Percentiles rank a stretch among this genome's conserved stretches.
These are phyloP conservation scores for Daldinia concentrica DNA, from an alignment of 495 filamentous ascomycete species.

Conservation along the genomic window DNA sequence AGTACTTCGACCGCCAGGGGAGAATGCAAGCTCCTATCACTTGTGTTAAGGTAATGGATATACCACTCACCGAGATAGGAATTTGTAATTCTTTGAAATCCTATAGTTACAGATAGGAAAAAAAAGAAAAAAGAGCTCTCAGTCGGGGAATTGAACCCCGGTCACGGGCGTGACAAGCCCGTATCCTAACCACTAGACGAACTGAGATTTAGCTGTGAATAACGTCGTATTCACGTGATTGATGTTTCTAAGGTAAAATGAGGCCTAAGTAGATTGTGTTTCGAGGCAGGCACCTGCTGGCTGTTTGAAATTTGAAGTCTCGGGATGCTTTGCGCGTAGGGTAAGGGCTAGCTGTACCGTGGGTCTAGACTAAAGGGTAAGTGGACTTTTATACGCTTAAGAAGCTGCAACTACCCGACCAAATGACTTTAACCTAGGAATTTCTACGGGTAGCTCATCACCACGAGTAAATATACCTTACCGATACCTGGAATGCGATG, in stretches of 20 bases:
- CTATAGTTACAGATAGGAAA: background rate
- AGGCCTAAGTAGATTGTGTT: background rate
- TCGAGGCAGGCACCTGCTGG: background rate
- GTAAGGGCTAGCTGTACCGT: constrained; percentile 1
- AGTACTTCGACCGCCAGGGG: no score
- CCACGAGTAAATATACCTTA: background rate
- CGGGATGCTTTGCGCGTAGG: background rate
- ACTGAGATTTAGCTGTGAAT: constrained; percentile 9
- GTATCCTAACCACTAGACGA: constrained; percentile 39
- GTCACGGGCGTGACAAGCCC: constrained; percentile 43
- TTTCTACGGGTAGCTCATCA: no score
- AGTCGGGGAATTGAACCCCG: constrained; percentile 55
- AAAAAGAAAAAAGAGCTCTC: constrained; percentile 40
- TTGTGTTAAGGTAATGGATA: no score
- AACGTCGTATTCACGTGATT: background rate
- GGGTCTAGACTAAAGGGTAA: constrained; percentile 5
- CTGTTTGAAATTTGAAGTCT: background rate
- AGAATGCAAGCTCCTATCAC: no score
- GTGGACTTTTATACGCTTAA: background rate
- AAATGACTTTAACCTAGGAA: no score
- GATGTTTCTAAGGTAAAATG: background rate
- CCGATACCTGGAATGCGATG: background rate
- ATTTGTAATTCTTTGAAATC: no score
- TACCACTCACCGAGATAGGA: no score
- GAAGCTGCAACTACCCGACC: background rate